Base-by-base conservation (phyloP, 2,329 filamentous ascomycete genomes). In the Kalmusia sp. region DNA sequence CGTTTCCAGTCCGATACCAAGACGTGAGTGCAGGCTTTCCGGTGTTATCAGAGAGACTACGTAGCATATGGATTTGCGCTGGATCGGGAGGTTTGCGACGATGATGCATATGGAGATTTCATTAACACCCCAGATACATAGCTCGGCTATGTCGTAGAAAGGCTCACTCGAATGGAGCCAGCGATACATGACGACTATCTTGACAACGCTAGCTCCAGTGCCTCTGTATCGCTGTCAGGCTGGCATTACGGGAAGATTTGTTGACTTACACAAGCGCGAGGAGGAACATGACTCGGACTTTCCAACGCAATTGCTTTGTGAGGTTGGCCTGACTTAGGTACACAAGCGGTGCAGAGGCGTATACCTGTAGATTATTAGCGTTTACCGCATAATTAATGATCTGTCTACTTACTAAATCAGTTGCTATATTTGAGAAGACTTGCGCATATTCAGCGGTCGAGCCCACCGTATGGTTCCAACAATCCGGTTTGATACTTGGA, bases 31-130 rank as follows among this genome's bases (percentile, higher is more conserved):
- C 30, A 51, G 44, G 19, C 28, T 40, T 14, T 35, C 39, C n/a
- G n/a, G 37, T 30, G 3, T 30, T 37, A 45, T 35, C 14, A 14
- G 9, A 7, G 30, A 19, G 6, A 30, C 40, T 17, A 12, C 0
- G 21, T 37, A 44, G 31, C 39, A 28, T 14, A 61, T 45, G 12
- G 41, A 35, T 15, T 53, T 63, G 17, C 55, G 55, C 6, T 61
- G 44, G 2, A 54, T 56, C 12, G 55, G 60, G 6, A 61, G 55
- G 22, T 58, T 61, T 6, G 53, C 49, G 19, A 57, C 40, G 30
- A 59, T 47, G 27, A 63, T 57, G 14, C 55, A 54, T 30, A 61
- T 43, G n/a, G 51, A 55, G 24, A 61, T 51, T 41, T 61, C 55
- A 30, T 54, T 55, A 33, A 52, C 50, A 33, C 46, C 50, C 49